Evolutionary conservation across 2,329 filamentous ascomycete genomes (phyloP).

Genomic region (Cladophialophora exuberans): DNA sequence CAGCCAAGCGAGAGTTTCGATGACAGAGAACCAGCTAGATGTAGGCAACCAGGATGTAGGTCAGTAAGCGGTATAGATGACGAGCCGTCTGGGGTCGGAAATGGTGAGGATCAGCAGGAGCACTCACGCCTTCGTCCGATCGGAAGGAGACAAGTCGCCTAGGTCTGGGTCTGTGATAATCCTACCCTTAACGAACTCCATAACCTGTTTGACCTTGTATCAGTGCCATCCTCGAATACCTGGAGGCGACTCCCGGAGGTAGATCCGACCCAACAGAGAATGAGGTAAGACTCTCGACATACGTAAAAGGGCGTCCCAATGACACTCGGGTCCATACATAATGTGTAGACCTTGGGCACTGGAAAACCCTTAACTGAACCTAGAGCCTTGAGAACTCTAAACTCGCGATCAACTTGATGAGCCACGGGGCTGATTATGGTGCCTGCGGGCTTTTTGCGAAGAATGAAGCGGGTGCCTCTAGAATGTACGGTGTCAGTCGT

Average conservation of each 20-base stretch:
- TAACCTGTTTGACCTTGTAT: no score
- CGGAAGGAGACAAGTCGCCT: conserved; percentile 64
- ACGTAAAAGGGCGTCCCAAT: conserved; percentile 86
- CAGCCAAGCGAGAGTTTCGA: conserved; percentile 69
- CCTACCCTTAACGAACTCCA: conserved; percentile 82
- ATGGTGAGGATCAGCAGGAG: no score
- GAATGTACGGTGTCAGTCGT: neutral
- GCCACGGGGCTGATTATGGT: conserved; percentile 80
- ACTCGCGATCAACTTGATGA: conserved; percentile 87
- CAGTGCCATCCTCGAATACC: neutral
- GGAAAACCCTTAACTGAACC: conserved; percentile 69
- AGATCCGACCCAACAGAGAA: neutral
- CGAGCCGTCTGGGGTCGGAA: no score
- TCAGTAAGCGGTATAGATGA: no score
- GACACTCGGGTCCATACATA: conserved; percentile 74
- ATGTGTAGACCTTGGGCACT: conserved; percentile 72
- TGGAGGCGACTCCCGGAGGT: neutral
- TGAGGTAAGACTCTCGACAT: neutral
- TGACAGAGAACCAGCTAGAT: conserved; percentile 23
- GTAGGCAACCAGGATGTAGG: neutral
- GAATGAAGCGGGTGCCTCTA: conserved; percentile 68
- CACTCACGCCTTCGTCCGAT: conserved; percentile 72
- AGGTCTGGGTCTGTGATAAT: conserved; percentile 82
- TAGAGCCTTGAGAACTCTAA: conserved; percentile 77
- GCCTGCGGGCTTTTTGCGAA: conserved; percentile 91